Evolutionary conservation across 768 basidiomycete species (phyloP).

Genomic region (Mycena alexandri): DNA sequence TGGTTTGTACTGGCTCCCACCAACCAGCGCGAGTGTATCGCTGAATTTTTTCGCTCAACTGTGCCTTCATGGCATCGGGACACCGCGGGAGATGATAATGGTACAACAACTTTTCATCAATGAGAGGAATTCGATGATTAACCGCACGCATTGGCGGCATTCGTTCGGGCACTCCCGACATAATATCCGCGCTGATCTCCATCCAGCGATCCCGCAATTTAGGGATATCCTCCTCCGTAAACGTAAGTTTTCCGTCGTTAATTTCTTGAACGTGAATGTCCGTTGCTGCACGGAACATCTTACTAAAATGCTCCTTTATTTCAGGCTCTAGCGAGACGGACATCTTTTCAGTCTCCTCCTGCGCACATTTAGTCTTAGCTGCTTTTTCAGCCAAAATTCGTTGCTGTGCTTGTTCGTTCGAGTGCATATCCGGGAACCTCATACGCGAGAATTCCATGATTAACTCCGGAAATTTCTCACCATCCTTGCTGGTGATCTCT

Average conservation of each 20-base stretch:
- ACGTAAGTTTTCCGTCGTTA: background rate
- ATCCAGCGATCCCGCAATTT: slow-evolving; percentile 2
- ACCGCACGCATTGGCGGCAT: slow-evolving; percentile 1
- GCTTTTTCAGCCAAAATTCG: no score
- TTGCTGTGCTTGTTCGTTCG: background rate
- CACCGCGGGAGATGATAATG: background rate
- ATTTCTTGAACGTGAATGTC: background rate
- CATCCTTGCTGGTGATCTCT: background rate
- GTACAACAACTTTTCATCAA: background rate
- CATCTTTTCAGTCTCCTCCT: background rate
- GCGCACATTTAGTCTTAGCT: background rate
- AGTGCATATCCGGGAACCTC: background rate
- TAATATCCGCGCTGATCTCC: background rate
- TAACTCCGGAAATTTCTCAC: background rate
- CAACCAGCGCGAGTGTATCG: background rate
- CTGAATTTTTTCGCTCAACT: background rate
- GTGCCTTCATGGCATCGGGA: background rate
- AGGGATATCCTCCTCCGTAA: background rate
- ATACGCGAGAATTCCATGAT: background rate
- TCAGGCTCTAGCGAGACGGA: background rate
- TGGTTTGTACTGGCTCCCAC: no score
- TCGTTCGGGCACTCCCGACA: background rate
- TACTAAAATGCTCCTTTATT: background rate
- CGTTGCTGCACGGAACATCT: background rate
- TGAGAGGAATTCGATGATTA: slow-evolving; percentile 3